Evolutionary conservation across 305 asterid genomes (phyloP).

Genomic region (Solanum hybrid): DNA sequence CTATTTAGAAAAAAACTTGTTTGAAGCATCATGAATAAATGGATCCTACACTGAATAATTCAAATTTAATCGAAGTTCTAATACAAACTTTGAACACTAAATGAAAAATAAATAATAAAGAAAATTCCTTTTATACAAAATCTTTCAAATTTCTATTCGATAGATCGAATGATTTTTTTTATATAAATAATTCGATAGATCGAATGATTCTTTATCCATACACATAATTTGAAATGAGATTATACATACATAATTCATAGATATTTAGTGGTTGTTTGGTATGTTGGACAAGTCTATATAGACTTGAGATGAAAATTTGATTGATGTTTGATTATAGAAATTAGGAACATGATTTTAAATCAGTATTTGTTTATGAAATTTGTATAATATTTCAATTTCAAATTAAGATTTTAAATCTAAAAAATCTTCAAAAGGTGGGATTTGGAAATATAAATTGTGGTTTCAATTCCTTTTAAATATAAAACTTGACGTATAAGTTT

Average conservation of each 20-base stretch:
- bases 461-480: background rate
- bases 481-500: background rate
- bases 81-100: rapidly evolving
- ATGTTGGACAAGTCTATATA: background rate
- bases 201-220: background rate
- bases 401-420: background rate
- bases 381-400: background rate
- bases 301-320: background rate
- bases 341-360: background rate
- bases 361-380: background rate
- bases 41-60: rapidly evolving
- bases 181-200: background rate
- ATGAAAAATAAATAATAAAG: too few species aligned
- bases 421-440: background rate
- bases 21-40: too few species aligned
- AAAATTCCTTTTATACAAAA: background rate
- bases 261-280: background rate
- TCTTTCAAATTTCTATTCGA: background rate
- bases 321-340: background rate
- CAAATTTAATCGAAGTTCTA: too few species aligned
- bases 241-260: background rate
- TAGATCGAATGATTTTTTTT: background rate
- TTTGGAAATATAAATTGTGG: background rate
- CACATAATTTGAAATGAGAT: background rate
- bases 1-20: too few species aligned